Conservation (phyloP, 306 rosid genomes). For the Inga oerstediana region DNA sequence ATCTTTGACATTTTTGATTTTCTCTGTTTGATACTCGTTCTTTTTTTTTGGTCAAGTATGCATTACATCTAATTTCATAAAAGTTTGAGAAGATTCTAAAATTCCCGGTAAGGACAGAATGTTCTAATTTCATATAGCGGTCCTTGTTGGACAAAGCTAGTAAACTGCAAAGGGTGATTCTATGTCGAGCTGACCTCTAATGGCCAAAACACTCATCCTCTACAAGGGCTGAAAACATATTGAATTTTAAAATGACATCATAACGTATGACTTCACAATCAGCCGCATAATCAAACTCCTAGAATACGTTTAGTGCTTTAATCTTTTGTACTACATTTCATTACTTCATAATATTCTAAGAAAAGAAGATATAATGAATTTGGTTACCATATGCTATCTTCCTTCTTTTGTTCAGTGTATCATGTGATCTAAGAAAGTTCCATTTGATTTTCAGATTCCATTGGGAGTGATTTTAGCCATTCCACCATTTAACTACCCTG, state of each 20-base stretch:
- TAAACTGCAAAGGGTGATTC: not conserved
- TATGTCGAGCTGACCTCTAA: not conserved
- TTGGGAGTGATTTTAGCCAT: conserved; percentile 93
- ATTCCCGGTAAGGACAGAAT: not conserved
- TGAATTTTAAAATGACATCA: not conserved
- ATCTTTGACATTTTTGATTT: not conserved
- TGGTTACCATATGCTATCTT: conserved; percentile 8
- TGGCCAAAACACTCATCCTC: not conserved
- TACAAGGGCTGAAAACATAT: not conserved
- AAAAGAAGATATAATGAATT: not conserved
- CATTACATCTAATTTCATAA: not conserved
- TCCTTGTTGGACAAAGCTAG: not conserved
- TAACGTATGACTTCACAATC: not conserved
- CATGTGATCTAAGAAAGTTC: conserved; percentile 28
- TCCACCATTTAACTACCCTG: conserved; percentile 98
- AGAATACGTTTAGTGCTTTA: not conserved
- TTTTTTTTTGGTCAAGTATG: not conserved
- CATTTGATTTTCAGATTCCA: conserved; percentile 71
- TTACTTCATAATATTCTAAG: conserved; percentile 9
- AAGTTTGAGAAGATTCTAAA: not conserved
- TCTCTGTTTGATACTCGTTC: not conserved
- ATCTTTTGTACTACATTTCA: not conserved
- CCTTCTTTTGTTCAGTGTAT: conserved; percentile 14
- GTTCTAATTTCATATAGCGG: not conserved
- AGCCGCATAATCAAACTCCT: not conserved